Evolutionary conservation across 441 rosid genomes (phyloP).

Genomic region (Euphorbia corollata): DNA sequence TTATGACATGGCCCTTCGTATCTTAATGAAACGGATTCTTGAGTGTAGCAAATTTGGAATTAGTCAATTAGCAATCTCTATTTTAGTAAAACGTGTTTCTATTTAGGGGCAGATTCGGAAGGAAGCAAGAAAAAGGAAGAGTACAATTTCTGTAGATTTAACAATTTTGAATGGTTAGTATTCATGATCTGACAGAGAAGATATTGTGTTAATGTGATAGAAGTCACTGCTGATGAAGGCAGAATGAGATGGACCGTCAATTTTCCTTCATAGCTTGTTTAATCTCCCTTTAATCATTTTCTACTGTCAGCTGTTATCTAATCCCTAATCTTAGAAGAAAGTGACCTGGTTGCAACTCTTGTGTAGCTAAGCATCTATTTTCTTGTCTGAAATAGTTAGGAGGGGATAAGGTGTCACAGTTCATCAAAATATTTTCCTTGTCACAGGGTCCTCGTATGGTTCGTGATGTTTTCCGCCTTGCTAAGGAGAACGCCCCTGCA

Average conservation of each 20-base stretch:
- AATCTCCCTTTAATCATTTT: neutral
- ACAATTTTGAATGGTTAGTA: neutral
- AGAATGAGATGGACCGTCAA: neutral
- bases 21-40: neutral
- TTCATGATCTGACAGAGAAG: neutral
- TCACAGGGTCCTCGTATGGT: slow-evolving; percentile 98
- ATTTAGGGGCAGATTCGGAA: neutral
- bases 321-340: neutral
- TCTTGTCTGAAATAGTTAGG: neutral
- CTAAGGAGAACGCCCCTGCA: slow-evolving; percentile 98
- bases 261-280: neutral
- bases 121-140: no score
- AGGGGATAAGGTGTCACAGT: neutral
- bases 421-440: neutral
- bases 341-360: neutral
- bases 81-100: neutral
- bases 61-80: neutral
- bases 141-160: no score
- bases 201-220: neutral
- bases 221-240: neutral
- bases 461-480: slow-evolving; percentile 97
- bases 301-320: neutral
- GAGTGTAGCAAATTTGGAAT: neutral
- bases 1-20: neutral
- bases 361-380: neutral